Evolutionary conservation across 2,329 filamentous ascomycete species (phyloP).

Genomic region (Aspergillus sp.): DNA sequence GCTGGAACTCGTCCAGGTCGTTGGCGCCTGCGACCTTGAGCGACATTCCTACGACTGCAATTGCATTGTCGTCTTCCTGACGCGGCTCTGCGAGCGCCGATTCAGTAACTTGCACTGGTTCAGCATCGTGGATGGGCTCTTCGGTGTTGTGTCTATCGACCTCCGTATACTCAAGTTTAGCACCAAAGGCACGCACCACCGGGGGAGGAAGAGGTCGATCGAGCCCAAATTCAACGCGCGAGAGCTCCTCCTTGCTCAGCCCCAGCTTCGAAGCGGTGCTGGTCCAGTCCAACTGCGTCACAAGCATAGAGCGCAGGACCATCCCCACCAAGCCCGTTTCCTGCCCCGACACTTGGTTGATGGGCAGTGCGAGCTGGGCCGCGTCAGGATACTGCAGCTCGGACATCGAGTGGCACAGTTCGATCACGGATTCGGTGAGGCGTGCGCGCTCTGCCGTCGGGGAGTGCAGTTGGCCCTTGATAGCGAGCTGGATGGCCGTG

Average conservation of each 20-base stretch:
- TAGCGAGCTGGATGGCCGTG: background rate
- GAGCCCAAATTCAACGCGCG: background rate
- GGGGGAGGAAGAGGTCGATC: background rate
- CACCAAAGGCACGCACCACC: background rate
- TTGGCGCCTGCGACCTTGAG: slow-evolving; percentile 35
- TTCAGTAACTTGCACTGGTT: background rate
- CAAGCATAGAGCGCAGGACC: background rate
- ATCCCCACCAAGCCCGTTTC: background rate
- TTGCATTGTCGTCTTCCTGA: background rate
- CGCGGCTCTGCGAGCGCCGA: background rate
- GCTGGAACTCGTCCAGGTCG: slow-evolving; percentile 34
- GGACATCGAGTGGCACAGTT: background rate
- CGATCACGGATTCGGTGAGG: background rate
- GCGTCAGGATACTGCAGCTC: background rate
- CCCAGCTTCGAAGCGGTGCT: background rate
- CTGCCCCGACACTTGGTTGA: background rate
- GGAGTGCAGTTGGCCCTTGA: background rate
- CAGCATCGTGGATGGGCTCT: background rate
- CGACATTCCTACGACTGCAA: slow-evolving; percentile 43
- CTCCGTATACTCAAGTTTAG: background rate
- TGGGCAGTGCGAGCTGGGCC: background rate
- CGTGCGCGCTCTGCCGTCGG: background rate
- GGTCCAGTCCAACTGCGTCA: background rate
- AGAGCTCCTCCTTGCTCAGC: background rate
- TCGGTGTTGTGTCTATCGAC: background rate